Evolutionary conservation across 176 grass and related monocot species (phyloP), one percentile per base, ranked within the genome.

Genomic region (Eremochloa ophiuroides): DNA sequence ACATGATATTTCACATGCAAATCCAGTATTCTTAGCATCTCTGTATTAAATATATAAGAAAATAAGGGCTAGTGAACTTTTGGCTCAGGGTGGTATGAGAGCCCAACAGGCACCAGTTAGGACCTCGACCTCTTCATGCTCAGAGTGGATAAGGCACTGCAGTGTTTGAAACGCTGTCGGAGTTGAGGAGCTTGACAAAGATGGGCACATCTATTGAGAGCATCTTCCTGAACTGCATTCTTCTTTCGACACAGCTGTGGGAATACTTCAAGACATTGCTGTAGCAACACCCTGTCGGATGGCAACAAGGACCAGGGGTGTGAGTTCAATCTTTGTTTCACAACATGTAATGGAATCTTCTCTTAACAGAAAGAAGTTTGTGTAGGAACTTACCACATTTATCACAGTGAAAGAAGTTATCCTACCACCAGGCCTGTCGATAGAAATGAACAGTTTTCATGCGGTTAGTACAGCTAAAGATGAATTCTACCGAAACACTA

Each of bases 211-310:
- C 93, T 50, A 96, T 93, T 4, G 93, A 96, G 18, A 96, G 85
- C 82, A 96, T 88, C 80, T 96, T 91, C 65, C 90, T 51, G 53
- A 96, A 96, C 76, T 97, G 89, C 92, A 94, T 97, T 90, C 92
- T 92, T 83, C 90, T 80, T 83, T 97, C 87, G 1, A 94, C 34
- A 40, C 94, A 94, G 28, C 16, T 81, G 72, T 94, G 94, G 40
- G 92, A 92, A 47, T 97, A 83, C 78, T 89, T 91, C 75, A 97
- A 44, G 7, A 77, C 66, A 64, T 80, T 97, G 39, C 85, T 82
- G 42, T 94, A 89, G 79, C 94, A 97, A 82, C 94, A 97, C 12
- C 86, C 90, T 97, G 65, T 23, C 27, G 85, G 38, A 37, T 16
- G 22, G 11, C 4, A 71, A 76, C 46, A 73, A 51, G 41, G 8